Conservation (phyloP, 1,284 basidiomycete species). For the Ustilago crameri region DNA sequence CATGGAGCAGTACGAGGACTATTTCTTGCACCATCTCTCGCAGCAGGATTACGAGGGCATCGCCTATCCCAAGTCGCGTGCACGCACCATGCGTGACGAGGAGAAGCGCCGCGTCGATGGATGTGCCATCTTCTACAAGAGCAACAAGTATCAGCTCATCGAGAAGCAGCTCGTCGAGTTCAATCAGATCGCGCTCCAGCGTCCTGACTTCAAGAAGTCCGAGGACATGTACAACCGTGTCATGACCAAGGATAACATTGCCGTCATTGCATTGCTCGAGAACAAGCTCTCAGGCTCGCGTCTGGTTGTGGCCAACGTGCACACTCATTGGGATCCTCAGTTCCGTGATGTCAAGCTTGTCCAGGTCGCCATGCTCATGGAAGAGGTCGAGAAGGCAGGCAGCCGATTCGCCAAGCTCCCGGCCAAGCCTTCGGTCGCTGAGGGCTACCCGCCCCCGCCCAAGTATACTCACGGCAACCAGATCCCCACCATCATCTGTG, state of each 20-base stretch:
- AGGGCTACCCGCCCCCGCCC: constrained; percentile 71
- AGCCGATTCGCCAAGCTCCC: constrained; percentile 86
- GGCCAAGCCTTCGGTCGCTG: constrained; percentile 72
- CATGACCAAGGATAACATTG: constrained; percentile 93
- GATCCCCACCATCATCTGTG: constrained; percentile 90
- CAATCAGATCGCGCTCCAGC: constrained; percentile 89
- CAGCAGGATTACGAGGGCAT: constrained; percentile 89
- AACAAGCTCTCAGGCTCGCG: constrained; percentile 86
- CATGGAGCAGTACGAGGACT: constrained; percentile 91
- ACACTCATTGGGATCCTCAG: constrained; percentile 92
- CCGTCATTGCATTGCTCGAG: constrained; percentile 87
- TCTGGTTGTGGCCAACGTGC: constrained; percentile 87
- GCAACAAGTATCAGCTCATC: constrained; percentile 84
- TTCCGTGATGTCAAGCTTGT: constrained; percentile 98
- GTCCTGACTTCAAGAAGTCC: constrained; percentile 95
- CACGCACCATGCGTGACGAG: constrained; percentile 89
- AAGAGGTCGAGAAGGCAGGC: constrained; percentile 90
- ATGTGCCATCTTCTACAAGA: constrained; percentile 95
- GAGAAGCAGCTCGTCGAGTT: constrained; percentile 96
- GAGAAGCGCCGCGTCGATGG: constrained; percentile 92
- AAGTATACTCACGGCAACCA: constrained; percentile 82
- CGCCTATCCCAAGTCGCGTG: constrained; percentile 92
- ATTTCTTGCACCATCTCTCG: constrained; percentile 81
- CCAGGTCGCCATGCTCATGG: constrained; percentile 89
- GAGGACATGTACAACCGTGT: constrained; percentile 99